Evolutionary conservation across 2,329 filamentous ascomycete species (phyloP), one percentile per base, ranked within the genome.

Genomic region (Cladophialophora psammophila): DNA sequence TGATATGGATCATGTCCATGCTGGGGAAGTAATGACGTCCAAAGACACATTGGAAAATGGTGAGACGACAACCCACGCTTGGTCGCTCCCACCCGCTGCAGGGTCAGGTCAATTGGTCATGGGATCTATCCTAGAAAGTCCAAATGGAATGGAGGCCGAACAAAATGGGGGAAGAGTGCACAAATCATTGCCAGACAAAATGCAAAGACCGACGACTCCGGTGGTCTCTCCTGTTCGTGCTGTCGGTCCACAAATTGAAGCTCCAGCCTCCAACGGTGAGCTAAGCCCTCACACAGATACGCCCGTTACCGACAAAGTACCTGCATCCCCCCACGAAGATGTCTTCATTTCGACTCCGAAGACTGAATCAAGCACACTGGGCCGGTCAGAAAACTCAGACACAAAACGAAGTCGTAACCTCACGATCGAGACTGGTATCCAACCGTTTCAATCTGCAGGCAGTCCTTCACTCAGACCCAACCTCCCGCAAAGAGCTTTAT

Each of bases 121-220:
- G 45, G 18, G 18, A 6, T 20, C 12, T 26, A 12, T 26, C 20
- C 18, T 20, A 12, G 45, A 50, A 50, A 8, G 18, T 26, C 18
- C 18, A 50, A 26, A 50, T 26, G 18, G 18, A 50, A 8, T 50
- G 18, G 45, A 26, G 13, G 45, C 10, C 18, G 18, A 50, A 50
- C 42, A 50, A 36, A 42, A 15, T 15, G 57, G 40, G 18, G 75
- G 82, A 5, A 80, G 78, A 68, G 74, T 83, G 2, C 75, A 85
- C 65, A 87, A 85, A 71, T 76, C 87, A 35, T 87, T 85, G 2
- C 81, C 83, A 2, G 80, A 80, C 48, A 81, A 86, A 74, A 83
- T 88, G 2, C 80, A 85, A 50, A 84, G 86, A 53, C 80, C 88
- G 50, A 85, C 84, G 5, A 79, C 81, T 15, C 85, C 85, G 12